phyloP scores from a whole-genome alignment of 805 yeast genomes.

The Ogataea sp. region DNA sequence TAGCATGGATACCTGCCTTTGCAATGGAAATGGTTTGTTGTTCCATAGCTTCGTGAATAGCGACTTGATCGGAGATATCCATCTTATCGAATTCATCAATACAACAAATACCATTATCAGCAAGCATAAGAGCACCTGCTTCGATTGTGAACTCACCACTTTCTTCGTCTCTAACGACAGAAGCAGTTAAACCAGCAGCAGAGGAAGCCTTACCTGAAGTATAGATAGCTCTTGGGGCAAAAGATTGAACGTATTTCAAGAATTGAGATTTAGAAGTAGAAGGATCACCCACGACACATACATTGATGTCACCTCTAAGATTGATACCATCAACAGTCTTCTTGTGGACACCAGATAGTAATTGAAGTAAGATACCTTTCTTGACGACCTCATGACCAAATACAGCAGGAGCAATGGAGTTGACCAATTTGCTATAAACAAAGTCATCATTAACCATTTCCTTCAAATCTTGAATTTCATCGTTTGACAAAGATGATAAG shows the following conservation, averaged over 20 bases:
- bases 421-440: conserved; percentile 74
- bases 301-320: conserved; percentile 85
- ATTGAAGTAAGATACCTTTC: conserved; percentile 82
- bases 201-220: conserved; percentile 98
- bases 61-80: conserved; percentile 94
- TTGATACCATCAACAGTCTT: conserved; percentile 86
- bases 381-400: conserved; percentile 93
- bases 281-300: conserved; percentile 88
- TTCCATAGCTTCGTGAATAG: conserved; percentile 99
- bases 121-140: conserved; percentile 97
- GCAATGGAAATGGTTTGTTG: conserved; percentile 98
- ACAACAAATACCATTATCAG: conserved; percentile 97
- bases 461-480: conserved; percentile 77
- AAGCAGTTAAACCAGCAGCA: conserved; percentile 87
- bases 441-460: conserved; percentile 88
- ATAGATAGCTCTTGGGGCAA: conserved; percentile 90
- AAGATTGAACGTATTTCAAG: conserved; percentile 83
- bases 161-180: conserved; percentile 44
- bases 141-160: conserved; percentile 75
- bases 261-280: conserved; percentile 96
- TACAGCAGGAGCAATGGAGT: conserved; percentile 91
- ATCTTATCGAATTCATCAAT: conserved; percentile 98
- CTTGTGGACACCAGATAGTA: conserved; percentile 96
- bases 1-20: conserved; percentile 97
- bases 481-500: conserved; percentile 66